A percentile compares a stretch with the other conserved stretches of the same genome.
Evolutionary conservation across 2,329 filamentous ascomycete species (phyloP).

Genomic region (Xylaria arbuscula): DNA sequence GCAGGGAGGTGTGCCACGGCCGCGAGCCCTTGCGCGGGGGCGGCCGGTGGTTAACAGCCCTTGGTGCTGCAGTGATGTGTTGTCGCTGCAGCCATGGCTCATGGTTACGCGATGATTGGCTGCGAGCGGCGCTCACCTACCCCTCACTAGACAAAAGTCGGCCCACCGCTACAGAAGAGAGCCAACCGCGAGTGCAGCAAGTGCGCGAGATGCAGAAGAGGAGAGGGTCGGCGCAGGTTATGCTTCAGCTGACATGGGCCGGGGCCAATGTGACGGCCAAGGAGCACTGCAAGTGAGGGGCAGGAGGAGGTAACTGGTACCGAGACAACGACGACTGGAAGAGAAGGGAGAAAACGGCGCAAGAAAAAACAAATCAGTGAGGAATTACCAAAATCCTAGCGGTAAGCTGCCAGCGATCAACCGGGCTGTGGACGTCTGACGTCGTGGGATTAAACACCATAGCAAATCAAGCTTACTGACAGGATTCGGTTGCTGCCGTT

Average conservation of each 20-base stretch:
- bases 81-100: constrained; percentile 59
- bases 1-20: constrained; percentile 35
- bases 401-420: constrained; percentile 31
- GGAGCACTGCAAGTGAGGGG: constrained; percentile 27
- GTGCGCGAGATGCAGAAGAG: constrained; percentile 22
- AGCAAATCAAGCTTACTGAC: constrained; percentile 32
- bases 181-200: constrained; percentile 56
- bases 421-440: constrained; percentile 1
- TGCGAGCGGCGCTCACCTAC: constrained; percentile 49
- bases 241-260: constrained; percentile 39
- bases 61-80: constrained; percentile 54
- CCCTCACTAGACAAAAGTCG: constrained; percentile 45
- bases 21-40: constrained; percentile 24
- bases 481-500: constrained; percentile 21
- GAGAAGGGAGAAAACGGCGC: neutral
- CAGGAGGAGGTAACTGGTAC: neutral
- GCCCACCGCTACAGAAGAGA: constrained; percentile 54
- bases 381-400: constrained; percentile 20
- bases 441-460: constrained; percentile 18
- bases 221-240: constrained; percentile 59
- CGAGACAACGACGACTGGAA: neutral
- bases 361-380: neutral
- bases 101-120: constrained; percentile 60
- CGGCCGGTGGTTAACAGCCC: constrained; percentile 17
- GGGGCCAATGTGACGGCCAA: constrained; percentile 60